Evolutionary conservation across 495 filamentous ascomycete species (phyloP).

Genomic region (Xylaria acuta): DNA sequence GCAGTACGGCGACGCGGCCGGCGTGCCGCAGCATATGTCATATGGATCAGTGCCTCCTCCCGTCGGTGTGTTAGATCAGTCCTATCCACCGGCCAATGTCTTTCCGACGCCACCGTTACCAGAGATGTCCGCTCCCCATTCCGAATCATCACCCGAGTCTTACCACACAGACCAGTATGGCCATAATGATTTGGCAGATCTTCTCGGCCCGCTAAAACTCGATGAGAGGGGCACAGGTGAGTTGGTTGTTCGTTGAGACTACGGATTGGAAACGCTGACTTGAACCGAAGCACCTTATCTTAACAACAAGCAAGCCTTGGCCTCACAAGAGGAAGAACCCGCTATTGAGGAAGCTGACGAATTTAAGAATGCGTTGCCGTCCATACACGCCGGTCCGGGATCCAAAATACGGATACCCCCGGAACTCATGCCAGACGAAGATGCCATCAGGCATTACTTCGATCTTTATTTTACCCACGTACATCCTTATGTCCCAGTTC

Average conservation of each 20-base stretch:
- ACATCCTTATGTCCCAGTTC: constrained; percentile 94
- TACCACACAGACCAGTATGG: constrained; percentile 70
- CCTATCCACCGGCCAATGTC: constrained; percentile 50
- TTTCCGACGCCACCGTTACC: constrained; percentile 63
- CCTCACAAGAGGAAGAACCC: constrained; percentile 70
- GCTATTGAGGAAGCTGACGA: constrained; percentile 79
- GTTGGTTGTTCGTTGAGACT: constrained; percentile 34
- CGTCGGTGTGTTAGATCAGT: constrained; percentile 57
- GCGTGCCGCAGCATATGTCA: constrained; percentile 53
- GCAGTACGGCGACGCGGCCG: constrained; percentile 52
- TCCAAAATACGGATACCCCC: constrained; percentile 86
- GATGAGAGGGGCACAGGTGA: constrained; percentile 87
- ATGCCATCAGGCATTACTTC: constrained; percentile 84
- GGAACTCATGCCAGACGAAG: constrained; percentile 90
- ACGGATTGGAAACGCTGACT: constrained; percentile 33
- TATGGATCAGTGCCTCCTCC: constrained; percentile 55
- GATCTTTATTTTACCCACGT: constrained; percentile 91
- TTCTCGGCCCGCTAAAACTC: constrained; percentile 85
- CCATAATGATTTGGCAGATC: constrained; percentile 75
- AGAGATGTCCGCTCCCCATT: constrained; percentile 49
- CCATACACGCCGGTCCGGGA: constrained; percentile 69
- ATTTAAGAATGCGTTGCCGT: constrained; percentile 66
- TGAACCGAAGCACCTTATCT: constrained; percentile 77
- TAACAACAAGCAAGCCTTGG: constrained; percentile 65
- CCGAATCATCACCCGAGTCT: constrained; percentile 53